Conservation (phyloP, 208 protist species). For the Zelonia costaricensis region DNA sequence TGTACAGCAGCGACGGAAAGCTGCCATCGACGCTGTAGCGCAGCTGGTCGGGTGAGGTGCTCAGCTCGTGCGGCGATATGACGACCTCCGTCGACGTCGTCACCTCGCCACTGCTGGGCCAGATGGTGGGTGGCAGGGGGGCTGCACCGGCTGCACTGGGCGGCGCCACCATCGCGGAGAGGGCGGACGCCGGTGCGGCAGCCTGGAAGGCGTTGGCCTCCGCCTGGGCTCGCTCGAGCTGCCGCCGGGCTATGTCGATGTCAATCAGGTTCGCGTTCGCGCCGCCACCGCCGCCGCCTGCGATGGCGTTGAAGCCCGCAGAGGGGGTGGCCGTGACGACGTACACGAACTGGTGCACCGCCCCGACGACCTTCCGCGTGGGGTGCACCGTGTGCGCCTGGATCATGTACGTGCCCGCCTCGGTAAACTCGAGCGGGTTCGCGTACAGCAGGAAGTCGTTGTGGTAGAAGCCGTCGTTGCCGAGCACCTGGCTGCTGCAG, state of each 20-base stretch:
- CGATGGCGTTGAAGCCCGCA: neutral
- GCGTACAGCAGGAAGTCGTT: constrained; percentile 64
- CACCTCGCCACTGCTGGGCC: constrained; percentile 59
- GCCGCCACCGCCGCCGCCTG: neutral
- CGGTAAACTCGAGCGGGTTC: constrained; percentile 49
- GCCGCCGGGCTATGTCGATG: constrained; percentile 21
- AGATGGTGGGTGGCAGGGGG: constrained; percentile 51
- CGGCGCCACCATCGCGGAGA: constrained; percentile 3
- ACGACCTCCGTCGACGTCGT: constrained; percentile 71
- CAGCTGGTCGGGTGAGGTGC: constrained; percentile 56
- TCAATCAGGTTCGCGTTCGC: constrained; percentile 13
- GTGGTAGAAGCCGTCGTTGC: constrained; percentile 53
- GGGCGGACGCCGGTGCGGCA: neutral
- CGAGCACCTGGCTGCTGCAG: constrained; percentile 32
- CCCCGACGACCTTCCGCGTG: constrained; percentile 40
- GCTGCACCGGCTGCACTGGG: neutral
- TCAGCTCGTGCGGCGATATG: constrained; percentile 53
- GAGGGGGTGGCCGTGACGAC: constrained; percentile 20
- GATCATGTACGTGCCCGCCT: constrained; percentile 60
- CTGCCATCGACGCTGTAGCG: constrained; percentile 84
- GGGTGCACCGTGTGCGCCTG: constrained; percentile 71
- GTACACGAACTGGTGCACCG: constrained; percentile 72
- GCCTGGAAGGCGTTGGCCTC: neutral
- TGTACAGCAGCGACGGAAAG: constrained; percentile 74
- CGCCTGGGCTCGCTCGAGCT: constrained; percentile 6